Base-by-base conservation (phyloP, 2,329 filamentous ascomycete species). In the Thielaviopsis populi region DNA sequence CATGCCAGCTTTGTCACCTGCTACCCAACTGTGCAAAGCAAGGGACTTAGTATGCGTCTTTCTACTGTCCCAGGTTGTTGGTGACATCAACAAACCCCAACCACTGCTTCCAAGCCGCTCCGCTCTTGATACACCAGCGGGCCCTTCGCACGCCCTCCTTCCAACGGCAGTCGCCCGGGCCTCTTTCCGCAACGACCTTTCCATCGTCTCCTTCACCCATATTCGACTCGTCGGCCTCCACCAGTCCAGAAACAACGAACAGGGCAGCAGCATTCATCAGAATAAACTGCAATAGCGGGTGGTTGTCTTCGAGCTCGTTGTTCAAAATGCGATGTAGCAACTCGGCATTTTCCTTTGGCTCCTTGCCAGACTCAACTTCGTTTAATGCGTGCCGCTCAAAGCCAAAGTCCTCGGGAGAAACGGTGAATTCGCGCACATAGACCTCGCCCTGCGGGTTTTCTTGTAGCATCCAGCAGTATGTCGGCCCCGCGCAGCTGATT, bases 91-190 rank as follows among this genome's bases (percentile, higher is more conserved):
- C 91, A 75, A 96, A 97, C 24, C 79, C 79, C 65, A 85, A 79
- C 84, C 94, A 92, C 75, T 91, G 85, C 72, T 79, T 85, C 79
- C 89, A 85, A n/a, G 92, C 89, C 72, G 86, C 84, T 58, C 92
- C 91, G 73, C 89, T 96, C 74, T 85, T 83, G 59, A 99, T 82
- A 11, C 90, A 90, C 88, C 89, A 95, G 69, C 87, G 84, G 17
- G 94, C 94, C 72, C 90, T 82, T 69, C 92, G 80, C 15, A 96
- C 83, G 62, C 92, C 94, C 72, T 96, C 92, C 77, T 95, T 99
- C 94, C 94, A 99, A 70, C 92, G 82, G 65, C 89, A 83, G 15
- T 89, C 89, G 11, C 87, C 91, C 4, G 91, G 91, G 0, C 94
- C 92, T 59, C 87, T 79, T 72, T 97, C 91, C 17, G 77, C 83